Base-by-base conservation (phyloP, 352 stramenopile species). In the Phytophthora brassicae region DNA sequence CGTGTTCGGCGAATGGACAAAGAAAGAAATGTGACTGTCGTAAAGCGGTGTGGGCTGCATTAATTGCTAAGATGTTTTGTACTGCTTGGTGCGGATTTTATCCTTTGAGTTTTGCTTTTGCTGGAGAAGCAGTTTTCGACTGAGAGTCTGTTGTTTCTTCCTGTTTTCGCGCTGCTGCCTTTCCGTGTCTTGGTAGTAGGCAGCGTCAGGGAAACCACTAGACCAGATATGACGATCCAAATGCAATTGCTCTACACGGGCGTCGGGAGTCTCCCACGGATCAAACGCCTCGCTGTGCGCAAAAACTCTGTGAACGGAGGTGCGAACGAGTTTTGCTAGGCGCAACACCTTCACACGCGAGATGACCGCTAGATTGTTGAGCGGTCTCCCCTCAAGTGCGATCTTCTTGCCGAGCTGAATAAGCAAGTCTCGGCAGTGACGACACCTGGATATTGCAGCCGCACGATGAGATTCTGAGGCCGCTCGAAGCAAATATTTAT, bases 1-100 rank as follows among this genome's bases (percentile, higher is more conserved):
- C 57, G 77, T 93, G 73, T 92, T 93, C 60, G 84, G 82, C 13
- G 84, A 93, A 54, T 93, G 82, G 80, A 83, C 74, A 4, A 93
- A 93, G 70, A 93, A 93, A 65, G 64, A 91, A 46, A 86, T 87
- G 66, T 93, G 70, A 75, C 12, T 11, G 31, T 49, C 56, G 28
- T 47, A 42, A n/a, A 56, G 31, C 3, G 36, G 17, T 56, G 26
- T 31, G 26, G 4, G 8, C 28, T 53, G 46, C n/a, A 23, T 36
- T 23, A 42, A 56, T 28, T 38, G 6, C n/a, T 17, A 24, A 13
- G 17, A 44, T n/a, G n/a, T n/a, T n/a, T n/a, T n/a, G n/a, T n/a
- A n/a, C n/a, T 63, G 49, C 41, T 53, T 71, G 2, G 8, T 35
- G 56, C 22, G 45, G 28, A 42, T 20, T 43, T 45, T 11, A 6